Conservation (phyloP, 805 yeast species). For the Metschnikowia similis region DNA sequence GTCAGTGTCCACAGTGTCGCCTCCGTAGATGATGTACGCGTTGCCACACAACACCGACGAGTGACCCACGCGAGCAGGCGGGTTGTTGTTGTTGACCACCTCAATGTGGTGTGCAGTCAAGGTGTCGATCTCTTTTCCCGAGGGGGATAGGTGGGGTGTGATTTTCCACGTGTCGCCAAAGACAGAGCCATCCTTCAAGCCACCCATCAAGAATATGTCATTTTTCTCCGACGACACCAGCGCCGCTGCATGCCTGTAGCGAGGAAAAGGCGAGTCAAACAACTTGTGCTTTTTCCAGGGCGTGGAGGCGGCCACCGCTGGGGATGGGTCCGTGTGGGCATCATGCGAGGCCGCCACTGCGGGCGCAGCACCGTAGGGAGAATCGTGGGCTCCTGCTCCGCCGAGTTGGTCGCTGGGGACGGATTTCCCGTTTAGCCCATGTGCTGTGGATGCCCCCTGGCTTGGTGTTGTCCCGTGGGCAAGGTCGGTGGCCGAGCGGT, state of each 20-base stretch:
- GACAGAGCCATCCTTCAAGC: conserved; percentile 85
- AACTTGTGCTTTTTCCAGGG: conserved; percentile 70
- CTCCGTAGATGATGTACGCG: conserved; percentile 93
- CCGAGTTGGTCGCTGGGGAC: background rate
- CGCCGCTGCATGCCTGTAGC: conserved; percentile 87
- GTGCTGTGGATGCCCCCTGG: too few species aligned
- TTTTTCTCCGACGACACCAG: conserved; percentile 67
- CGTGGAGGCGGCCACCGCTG: conserved; percentile 19
- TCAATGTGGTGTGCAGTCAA: conserved; percentile 32
- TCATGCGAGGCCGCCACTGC: conserved; percentile 4
- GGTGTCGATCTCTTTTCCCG: conserved; percentile 19
- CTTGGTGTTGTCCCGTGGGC: too few species aligned
- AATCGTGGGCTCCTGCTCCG: background rate
- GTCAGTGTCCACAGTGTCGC: conserved; percentile 86
- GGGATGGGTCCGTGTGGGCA: conserved; percentile 6
- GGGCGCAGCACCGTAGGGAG: background rate
- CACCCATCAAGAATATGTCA: conserved; percentile 89
- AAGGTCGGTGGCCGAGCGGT: too few species aligned
- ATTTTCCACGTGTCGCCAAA: conserved; percentile 95
- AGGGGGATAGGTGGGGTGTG: conserved; percentile 39
- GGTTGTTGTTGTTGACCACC: conserved; percentile 67
- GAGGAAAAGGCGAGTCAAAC: conserved; percentile 81
- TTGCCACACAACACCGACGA: conserved; percentile 88
- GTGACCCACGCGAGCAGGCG: conserved; percentile 97
- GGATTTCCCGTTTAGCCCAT: too few species aligned